Conservation (phyloP, 257 asterid genomes). For the Scutellaria baicalensis region DNA sequence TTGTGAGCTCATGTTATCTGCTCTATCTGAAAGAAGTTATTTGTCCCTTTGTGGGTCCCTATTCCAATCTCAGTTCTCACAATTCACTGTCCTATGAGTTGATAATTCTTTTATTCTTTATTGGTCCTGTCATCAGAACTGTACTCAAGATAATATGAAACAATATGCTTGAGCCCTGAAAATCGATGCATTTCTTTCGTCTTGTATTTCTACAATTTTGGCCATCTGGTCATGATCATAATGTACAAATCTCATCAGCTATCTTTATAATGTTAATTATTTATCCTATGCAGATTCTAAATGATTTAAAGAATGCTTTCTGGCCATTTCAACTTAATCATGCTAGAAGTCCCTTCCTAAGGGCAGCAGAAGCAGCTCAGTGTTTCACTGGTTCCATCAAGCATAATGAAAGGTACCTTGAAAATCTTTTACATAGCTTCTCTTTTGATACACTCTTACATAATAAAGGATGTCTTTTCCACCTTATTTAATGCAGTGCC, state of each 20-base stretch:
- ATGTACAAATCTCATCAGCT: not conserved
- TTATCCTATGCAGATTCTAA: conserved; percentile 43
- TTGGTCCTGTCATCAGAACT: not conserved
- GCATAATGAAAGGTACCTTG: conserved; percentile 43
- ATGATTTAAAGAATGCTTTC: conserved; percentile 67
- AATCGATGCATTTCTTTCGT: not conserved
- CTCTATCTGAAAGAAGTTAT: not conserved
- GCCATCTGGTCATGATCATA: not conserved
- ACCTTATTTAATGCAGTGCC: conserved; percentile 36
- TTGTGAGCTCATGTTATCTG: not conserved
- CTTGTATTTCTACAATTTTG: not conserved
- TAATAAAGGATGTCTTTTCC: not conserved
- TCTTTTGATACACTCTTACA: not conserved
- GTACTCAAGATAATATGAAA: not conserved
- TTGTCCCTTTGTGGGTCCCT: not conserved
- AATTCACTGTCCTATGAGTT: not conserved
- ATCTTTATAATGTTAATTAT: not conserved
- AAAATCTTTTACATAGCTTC: not conserved
- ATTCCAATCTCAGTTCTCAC: not conserved
- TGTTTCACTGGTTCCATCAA: conserved; percentile 34
- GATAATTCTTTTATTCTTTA: not conserved
- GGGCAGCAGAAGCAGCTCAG: conserved; percentile 85
- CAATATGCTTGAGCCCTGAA: not conserved
- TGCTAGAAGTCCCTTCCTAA: conserved; percentile 55
- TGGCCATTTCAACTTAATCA: conserved; percentile 81